Percentiles rank a stretch among this genome's conserved stretches.
These are phyloP conservation scores for Termitomyces sp. DNA, from an alignment of 768 basidiomycete genomes.

Conservation along the genomic window DNA sequence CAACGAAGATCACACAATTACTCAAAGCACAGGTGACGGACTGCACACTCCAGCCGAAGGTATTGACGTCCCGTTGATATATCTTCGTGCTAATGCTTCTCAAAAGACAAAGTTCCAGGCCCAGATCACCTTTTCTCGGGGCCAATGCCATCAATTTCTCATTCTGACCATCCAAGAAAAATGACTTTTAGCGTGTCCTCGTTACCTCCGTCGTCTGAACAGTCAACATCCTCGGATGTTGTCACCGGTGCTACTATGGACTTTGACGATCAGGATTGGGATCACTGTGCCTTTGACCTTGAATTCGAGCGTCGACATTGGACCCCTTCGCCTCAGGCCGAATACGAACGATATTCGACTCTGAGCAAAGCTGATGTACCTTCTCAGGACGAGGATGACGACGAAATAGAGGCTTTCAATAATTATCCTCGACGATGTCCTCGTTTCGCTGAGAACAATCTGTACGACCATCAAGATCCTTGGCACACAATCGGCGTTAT, in stretches of 20 bases:
- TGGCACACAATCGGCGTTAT: conserved; percentile 40
- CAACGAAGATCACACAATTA: neutral
- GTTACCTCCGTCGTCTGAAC: conserved; percentile 11
- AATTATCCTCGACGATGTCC: neutral
- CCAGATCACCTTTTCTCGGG: neutral
- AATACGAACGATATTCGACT: neutral
- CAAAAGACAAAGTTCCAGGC: neutral
- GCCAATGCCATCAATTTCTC: neutral
- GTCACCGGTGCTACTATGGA: neutral
- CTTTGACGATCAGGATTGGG: neutral
- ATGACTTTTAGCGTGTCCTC: neutral
- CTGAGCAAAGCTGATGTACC: neutral
- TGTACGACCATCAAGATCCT: conserved; percentile 39
- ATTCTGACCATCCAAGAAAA: neutral
- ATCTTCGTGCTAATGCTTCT: neutral
- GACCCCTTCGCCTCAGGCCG: neutral
- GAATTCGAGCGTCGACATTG: neutral
- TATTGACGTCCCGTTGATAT: neutral
- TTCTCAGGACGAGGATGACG: neutral
- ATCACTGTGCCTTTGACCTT: neutral
- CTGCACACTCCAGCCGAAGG: neutral
- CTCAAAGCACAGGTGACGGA: neutral
- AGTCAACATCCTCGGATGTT: neutral
- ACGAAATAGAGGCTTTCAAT: neutral
- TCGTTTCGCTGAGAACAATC: conserved; percentile 10